phyloP scores from a whole-genome alignment of 2,329 filamentous ascomycete genomes.

The Ophiocordyceps unilateralis region DNA sequence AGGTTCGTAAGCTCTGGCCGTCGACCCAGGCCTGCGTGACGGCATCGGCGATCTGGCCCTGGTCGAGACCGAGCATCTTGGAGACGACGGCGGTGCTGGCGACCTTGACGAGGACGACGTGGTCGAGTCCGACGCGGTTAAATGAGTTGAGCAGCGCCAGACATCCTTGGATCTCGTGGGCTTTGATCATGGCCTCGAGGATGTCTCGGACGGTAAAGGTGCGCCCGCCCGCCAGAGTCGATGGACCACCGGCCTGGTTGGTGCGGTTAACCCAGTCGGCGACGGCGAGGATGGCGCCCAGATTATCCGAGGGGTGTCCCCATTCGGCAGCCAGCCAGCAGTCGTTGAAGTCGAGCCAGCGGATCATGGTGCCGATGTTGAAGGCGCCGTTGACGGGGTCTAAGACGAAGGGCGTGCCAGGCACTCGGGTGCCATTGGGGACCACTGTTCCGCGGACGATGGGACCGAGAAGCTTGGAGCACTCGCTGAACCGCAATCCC shows the following conservation, averaged over 20 bases:
- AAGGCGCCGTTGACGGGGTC: constrained; percentile 93
- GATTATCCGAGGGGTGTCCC: constrained; percentile 96
- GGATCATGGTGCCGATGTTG: constrained; percentile 97
- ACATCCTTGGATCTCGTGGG: constrained; percentile 96
- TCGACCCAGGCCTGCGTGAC: constrained; percentile 97
- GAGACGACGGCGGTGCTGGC: constrained; percentile 87
- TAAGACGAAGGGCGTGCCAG: constrained; percentile 82
- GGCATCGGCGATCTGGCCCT: constrained; percentile 85
- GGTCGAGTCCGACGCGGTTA: constrained; percentile 97
- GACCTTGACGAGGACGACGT: constrained; percentile 96
- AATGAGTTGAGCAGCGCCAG: constrained; percentile 93
- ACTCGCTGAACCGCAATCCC: constrained; percentile 88
- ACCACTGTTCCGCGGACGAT: constrained; percentile 80
- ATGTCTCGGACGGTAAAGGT: constrained; percentile 80
- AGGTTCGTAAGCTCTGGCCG: constrained; percentile 87
- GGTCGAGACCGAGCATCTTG: constrained; percentile 80
- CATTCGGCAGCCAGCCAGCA: constrained; percentile 98
- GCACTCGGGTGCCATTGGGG: constrained; percentile 80
- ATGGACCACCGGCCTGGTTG: constrained; percentile 54
- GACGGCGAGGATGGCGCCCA: constrained; percentile 90
- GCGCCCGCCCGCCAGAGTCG: constrained; percentile 58
- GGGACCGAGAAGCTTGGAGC: constrained; percentile 84
- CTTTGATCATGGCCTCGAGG: constrained; percentile 96
- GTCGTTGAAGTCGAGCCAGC: constrained; percentile 99
- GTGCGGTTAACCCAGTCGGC: constrained; percentile 96